phyloP scores from a whole-genome alignment of 208 protist species.

The Crithidia fasciculata region DNA sequence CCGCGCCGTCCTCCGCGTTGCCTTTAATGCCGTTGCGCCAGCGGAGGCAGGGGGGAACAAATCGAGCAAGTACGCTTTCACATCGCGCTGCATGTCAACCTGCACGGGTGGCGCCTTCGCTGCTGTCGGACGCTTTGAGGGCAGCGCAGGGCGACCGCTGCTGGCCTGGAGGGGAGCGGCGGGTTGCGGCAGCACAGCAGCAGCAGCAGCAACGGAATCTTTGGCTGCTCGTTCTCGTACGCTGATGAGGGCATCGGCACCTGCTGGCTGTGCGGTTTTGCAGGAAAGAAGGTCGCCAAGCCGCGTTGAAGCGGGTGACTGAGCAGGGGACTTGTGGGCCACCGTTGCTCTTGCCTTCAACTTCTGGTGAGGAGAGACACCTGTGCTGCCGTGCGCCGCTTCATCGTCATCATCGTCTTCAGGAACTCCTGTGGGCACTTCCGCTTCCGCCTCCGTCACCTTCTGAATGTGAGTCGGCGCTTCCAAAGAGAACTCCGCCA shows the following conservation, averaged over 20 bases:
- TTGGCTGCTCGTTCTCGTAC: background rate
- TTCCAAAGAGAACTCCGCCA: no score
- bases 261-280: background rate
- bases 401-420: no score
- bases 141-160: no score
- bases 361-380: background rate
- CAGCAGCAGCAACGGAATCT: no score
- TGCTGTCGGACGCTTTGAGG: background rate
- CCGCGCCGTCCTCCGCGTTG: background rate
- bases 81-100: conserved; percentile 2
- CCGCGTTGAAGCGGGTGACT: background rate
- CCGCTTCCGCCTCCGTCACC: no score
- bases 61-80: conserved; percentile 14
- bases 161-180: no score
- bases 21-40: background rate
- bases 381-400: background rate
- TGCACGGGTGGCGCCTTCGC: background rate
- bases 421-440: no score
- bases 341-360: background rate
- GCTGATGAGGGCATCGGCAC: background rate
- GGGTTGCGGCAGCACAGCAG: no score
- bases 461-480: no score
- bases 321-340: background rate
- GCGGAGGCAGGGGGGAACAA: background rate
- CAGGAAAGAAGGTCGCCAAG: background rate